These are phyloP conservation scores for Postia placenta DNA, from an alignment of 768 basidiomycete species.

Conservation along the genomic window DNA sequence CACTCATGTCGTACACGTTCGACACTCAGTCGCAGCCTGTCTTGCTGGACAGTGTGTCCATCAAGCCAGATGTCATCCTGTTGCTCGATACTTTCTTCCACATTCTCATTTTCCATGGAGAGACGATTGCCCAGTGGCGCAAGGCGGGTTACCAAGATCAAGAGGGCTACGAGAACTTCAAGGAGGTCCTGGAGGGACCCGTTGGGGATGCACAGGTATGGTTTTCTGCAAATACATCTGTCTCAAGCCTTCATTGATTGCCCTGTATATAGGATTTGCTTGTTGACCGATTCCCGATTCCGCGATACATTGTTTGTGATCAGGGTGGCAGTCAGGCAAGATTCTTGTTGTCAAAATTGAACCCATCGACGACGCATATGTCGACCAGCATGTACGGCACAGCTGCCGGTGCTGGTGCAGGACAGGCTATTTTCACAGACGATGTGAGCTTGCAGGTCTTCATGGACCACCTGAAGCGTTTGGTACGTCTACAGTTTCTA, in stretches of 20 bases:
- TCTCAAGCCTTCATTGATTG: not conserved
- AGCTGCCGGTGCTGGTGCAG: constrained; percentile 54
- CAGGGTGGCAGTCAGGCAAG: constrained; percentile 97
- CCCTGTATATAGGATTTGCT: constrained; percentile 69
- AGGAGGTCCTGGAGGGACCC: constrained; percentile 84
- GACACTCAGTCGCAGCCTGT: constrained; percentile 91
- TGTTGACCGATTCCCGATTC: constrained; percentile 93
- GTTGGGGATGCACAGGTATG: constrained; percentile 82
- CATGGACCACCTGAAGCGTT: constrained; percentile 94
- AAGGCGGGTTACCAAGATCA: constrained; percentile 98
- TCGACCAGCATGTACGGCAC: constrained; percentile 87
- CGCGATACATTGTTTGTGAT: constrained; percentile 96
- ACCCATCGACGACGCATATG: constrained; percentile 98
- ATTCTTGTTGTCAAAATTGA: constrained; percentile 94
- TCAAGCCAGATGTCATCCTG: constrained; percentile 94
- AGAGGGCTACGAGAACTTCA: constrained; percentile 98
- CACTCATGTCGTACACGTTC: constrained; percentile 96
- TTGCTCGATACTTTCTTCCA: constrained; percentile 99
- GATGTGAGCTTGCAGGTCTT: constrained; percentile 97
- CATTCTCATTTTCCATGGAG: constrained; percentile 98
- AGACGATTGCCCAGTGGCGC: constrained; percentile 94
- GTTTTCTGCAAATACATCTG: not conserved
- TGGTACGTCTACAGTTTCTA: constrained; percentile 44
- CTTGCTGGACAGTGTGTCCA: constrained; percentile 93
- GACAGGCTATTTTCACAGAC: constrained; percentile 96